These are phyloP conservation scores for Nicotiana attenuata DNA, from an alignment of 257 asterid genomes.

Conservation along the genomic window DNA sequence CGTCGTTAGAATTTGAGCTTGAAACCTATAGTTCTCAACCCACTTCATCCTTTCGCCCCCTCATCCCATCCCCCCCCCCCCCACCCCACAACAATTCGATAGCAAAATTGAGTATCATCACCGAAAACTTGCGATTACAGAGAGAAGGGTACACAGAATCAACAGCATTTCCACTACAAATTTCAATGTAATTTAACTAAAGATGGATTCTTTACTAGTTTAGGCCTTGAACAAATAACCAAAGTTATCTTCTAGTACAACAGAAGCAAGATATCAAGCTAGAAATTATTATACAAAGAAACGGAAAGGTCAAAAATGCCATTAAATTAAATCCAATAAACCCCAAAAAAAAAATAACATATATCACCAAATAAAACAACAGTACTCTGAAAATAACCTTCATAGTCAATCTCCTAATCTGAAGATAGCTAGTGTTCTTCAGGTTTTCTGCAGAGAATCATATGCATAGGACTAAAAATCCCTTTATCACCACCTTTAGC, in stretches of 20 bases:
- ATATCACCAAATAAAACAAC: not conserved
- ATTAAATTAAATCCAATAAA: constrained; percentile 24
- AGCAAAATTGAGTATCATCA: too few relatives aligned
- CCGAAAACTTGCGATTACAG: too few relatives aligned
- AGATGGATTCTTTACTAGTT: not conserved
- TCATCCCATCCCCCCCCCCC: too few relatives aligned
- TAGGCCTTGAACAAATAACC: not conserved
- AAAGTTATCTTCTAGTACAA: not conserved
- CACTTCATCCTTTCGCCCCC: too few relatives aligned
- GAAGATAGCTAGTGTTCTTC: constrained; percentile 25
- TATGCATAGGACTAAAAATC: constrained; percentile 74
- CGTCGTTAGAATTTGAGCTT: too few relatives aligned
- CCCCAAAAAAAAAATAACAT: constrained; percentile 14
- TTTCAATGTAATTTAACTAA: not conserved
- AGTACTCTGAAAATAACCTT: not conserved
- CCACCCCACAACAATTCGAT: too few relatives aligned
- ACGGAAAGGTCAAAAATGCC: constrained; percentile 5
- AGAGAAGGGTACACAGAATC: not conserved
- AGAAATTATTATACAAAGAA: not conserved
- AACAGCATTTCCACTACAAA: not conserved
- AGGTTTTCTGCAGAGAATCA: constrained; percentile 82
- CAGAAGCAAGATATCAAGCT: not conserved
- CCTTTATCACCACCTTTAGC: constrained; percentile 71
- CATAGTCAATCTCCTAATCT: not conserved
- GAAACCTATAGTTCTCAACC: too few relatives aligned